Conservation (phyloP, 75 land plant species). For the Azolla pinnata region DNA sequence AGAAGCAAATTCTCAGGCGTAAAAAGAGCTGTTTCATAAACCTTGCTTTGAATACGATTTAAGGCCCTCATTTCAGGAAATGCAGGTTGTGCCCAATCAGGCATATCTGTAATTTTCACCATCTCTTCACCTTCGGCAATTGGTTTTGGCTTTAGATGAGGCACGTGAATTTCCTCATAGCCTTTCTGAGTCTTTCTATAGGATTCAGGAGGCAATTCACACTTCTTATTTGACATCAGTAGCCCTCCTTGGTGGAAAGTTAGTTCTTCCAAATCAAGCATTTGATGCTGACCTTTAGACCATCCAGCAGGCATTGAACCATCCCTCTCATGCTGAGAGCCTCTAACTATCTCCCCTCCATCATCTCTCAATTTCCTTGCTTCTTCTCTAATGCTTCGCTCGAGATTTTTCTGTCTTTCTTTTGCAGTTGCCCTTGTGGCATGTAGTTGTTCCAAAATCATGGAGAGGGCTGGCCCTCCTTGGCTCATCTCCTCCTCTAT, state of each 20-base stretch:
- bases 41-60: constrained; percentile 91
- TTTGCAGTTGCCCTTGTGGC: constrained; percentile 95
- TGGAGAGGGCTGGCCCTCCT: constrained; percentile 43
- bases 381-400: constrained; percentile 85
- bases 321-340: constrained; percentile 47
- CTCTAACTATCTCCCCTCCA: constrained; percentile 40
- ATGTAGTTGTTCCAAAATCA: constrained; percentile 86
- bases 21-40: constrained; percentile 80
- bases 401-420: constrained; percentile 85
- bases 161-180: constrained; percentile 92
- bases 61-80: constrained; percentile 75
- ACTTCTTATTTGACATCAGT: constrained; percentile 76
- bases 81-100: constrained; percentile 86
- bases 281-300: constrained; percentile 70
- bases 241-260: constrained; percentile 74
- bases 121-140: constrained; percentile 63
- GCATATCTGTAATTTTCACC: constrained; percentile 70
- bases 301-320: constrained; percentile 46
- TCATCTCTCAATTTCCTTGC: constrained; percentile 88
- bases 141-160: constrained; percentile 58
- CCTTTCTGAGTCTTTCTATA: constrained; percentile 52
- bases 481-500: constrained; percentile 84
- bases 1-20: constrained; percentile 58
- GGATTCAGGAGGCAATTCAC: constrained; percentile 66
- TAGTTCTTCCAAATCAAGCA: constrained; percentile 69